A percentile compares a stretch with the other conserved stretches of the same genome.
Evolutionary conservation across 352 stramenopile species (phyloP).

Genomic region (Globisporangium perplexum): DNA sequence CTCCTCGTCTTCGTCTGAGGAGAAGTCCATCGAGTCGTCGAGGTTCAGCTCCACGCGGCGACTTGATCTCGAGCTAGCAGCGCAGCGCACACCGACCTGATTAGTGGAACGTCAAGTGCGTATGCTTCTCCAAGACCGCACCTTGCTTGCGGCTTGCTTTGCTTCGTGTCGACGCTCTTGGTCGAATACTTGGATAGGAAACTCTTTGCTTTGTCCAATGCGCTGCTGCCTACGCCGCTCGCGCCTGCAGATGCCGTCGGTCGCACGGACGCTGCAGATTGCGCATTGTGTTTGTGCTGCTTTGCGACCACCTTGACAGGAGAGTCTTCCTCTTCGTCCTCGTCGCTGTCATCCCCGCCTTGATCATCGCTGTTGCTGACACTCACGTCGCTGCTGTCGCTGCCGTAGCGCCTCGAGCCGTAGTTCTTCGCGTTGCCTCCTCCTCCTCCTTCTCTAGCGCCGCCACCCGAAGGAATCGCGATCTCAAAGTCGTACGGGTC

Average conservation of each 20-base stretch:
- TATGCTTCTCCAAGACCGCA: background rate
- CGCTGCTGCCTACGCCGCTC: slow-evolving; percentile 12
- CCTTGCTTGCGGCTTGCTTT: slow-evolving; percentile 3
- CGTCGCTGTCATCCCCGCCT: too few relatives aligned
- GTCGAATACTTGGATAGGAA: slow-evolving; percentile 72
- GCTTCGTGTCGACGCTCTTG: slow-evolving; percentile 17
- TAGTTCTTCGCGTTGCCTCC: background rate
- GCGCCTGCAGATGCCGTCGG: background rate
- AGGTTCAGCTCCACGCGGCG: slow-evolving; percentile 39
- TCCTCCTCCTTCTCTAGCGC: background rate
- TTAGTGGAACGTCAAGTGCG: too few relatives aligned
- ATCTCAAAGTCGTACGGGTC: slow-evolving; percentile 34
- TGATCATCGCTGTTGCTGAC: background rate
- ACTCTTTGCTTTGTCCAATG: slow-evolving; percentile 63
- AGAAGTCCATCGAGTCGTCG: slow-evolving; percentile 46
- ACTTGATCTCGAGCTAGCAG: slow-evolving; percentile 7
- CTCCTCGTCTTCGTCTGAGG: slow-evolving; percentile 9
- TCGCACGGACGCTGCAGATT: background rate
- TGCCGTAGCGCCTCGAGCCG: slow-evolving; percentile 1
- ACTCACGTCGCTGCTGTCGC: background rate
- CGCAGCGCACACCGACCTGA: background rate
- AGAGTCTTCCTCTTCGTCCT: background rate
- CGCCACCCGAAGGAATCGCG: slow-evolving; percentile 4
- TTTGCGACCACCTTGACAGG: background rate
- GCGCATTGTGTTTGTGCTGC: background rate